A percentile compares a stretch with the other conserved stretches of the same genome.
phyloP scores from a whole-genome alignment of 768 basidiomycete genomes.

The Phaeotremella fagi region DNA sequence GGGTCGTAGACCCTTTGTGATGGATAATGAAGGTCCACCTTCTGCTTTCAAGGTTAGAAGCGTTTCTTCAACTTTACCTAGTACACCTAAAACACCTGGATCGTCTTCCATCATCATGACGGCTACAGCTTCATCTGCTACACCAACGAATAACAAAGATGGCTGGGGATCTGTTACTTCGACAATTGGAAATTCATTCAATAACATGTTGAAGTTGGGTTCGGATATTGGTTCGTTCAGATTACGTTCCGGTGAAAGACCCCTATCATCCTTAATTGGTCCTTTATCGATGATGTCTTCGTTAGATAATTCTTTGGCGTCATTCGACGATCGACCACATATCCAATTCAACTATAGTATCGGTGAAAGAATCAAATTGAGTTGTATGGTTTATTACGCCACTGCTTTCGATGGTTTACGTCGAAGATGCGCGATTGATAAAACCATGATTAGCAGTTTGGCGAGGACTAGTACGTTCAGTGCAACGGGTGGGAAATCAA shows the following conservation, averaged over 20 bases:
- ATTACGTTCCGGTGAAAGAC: conserved; percentile 22
- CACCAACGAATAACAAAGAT: conserved; percentile 9
- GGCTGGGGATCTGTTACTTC: conserved; percentile 37
- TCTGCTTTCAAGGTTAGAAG: conserved; percentile 16
- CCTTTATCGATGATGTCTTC: conserved; percentile 14
- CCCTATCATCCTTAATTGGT: conserved; percentile 30
- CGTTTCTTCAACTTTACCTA: conserved; percentile 2
- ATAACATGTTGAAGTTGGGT: conserved; percentile 29
- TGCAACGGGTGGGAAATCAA: conserved; percentile 72
- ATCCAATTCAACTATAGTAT: conserved; percentile 78
- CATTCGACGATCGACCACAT: conserved; percentile 69
- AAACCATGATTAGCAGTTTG: conserved; percentile 60
- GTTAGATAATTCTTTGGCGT: conserved; percentile 21
- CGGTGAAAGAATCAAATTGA: conserved; percentile 67
- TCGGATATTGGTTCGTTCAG: conserved; percentile 26
- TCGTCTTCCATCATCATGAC: not conserved
- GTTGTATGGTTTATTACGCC: conserved; percentile 77
- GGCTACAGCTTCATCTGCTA: not conserved
- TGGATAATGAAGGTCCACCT: conserved; percentile 6
- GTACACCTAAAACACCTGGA: not conserved
- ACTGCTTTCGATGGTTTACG: conserved; percentile 69
- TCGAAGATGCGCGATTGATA: conserved; percentile 63
- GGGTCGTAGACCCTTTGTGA: not conserved
- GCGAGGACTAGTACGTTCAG: conserved; percentile 62
- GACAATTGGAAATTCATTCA: conserved; percentile 35